Base-by-base conservation (phyloP, 345 rosid species). In the Eucalyptus guilfoylei region DNA sequence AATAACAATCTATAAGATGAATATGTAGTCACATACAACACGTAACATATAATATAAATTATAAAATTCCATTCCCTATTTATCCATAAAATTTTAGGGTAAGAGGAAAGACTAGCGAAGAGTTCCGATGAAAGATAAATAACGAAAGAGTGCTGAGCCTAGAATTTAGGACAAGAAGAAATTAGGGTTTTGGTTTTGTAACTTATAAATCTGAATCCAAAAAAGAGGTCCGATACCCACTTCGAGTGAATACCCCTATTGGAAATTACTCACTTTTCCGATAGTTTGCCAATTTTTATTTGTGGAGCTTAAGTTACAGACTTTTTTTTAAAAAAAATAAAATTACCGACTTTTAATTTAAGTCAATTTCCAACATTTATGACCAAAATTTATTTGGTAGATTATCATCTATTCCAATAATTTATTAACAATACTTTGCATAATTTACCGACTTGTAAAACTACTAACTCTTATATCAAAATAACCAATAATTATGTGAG, bases 41-140 rank as follows among this genome's bases (percentile, higher is more conserved):
- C 4, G 4, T 52, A 52, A 52, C 55, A 52, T 17, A 52, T 52
- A 52, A 52, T 3, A 52, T 52, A 52, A 19, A 52, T 52, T 19
- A 52, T 52, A 52, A 52, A 52, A 52, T 52, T 52, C 0, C 24
- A 0, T 52, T 52, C 24, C 55, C 4, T 19, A 19, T 52, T 52
- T 52, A 52, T 52, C 10, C 24, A 52, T 52, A 19, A 52, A 52
- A 52, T 19, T 3, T 8, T 52, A 52, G 55, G 55, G 24, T 19
- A 19, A 52, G 55, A 52, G 55, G 2, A 52, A 50, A 52, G 24
- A 52, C 2, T 19, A 0, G 24, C 0, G 2, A 52, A 52, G 24
- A 50, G 23, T 3, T 50, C 4, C 1, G 23, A 19, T 52, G 55
- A 52, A 52, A 19, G 55, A 52, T 52, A 52, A 52, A 52, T 1